Conservation (phyloP, 495 filamentous ascomycete genomes). For the Rostrohypoxylon terebratum region DNA sequence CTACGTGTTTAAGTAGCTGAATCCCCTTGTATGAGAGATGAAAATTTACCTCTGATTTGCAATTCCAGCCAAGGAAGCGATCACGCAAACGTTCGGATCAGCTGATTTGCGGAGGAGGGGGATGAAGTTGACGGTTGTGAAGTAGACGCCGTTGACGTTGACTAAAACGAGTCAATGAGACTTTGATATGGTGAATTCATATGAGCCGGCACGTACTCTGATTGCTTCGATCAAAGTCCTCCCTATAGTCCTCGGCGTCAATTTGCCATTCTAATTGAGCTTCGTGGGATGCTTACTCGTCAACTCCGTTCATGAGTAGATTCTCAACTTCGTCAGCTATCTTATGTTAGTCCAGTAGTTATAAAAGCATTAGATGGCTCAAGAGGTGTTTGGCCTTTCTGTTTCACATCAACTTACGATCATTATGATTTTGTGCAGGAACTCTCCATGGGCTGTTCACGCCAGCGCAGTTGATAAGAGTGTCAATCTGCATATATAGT, state of each 20-base stretch:
- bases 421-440: not conserved
- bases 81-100: constrained; percentile 6
- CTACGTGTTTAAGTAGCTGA: too few relatives aligned
- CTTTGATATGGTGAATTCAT: not conserved
- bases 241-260: not conserved
- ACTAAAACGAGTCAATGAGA: not conserved
- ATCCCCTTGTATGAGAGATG: not conserved
- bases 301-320: not conserved
- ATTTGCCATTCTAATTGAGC: not conserved
- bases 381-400: not conserved
- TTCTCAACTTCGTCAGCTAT: constrained; percentile 11
- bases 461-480: not conserved
- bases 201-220: not conserved
- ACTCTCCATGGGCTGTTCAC: constrained; percentile 8
- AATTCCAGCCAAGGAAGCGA: not conserved
- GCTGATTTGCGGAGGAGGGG: constrained; percentile 2
- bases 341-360: not conserved
- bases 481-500: not conserved
- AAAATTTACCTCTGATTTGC: not conserved
- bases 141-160: constrained; percentile 11
- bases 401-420: not conserved
- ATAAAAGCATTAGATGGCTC: not conserved
- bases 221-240: constrained; percentile 5
- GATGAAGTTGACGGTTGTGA: not conserved
- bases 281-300: not conserved